Base-by-base conservation (phyloP, 192 early-diverging fungal genomes). In the Backusella tuberculispora region DNA sequence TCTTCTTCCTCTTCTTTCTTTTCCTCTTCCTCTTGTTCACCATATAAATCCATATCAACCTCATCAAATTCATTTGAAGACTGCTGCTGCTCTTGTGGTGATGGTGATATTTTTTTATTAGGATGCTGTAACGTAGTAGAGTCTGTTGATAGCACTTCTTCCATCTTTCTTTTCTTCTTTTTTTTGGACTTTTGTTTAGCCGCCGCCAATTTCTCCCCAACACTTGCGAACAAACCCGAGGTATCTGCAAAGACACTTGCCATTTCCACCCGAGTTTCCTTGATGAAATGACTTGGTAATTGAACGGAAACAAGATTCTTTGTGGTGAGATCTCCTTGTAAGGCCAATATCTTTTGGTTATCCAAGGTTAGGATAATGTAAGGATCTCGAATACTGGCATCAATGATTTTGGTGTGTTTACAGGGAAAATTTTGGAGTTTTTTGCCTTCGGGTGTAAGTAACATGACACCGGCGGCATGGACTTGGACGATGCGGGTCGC, bases 401-500 rank as follows among this genome's bases (percentile, higher is more conserved):
- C 86, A 4, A 93, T 86, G 48, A 95, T 88, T 64, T 80, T 77
- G 17, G 81, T 79, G 29, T 84, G 80, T 43, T 85, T 80, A 10
- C 89, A 74, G 60, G 78, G 76, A 1, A 94, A 67, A 6, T 84
- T 76, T 66, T 94, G 86, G 21, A 83, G 74, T 38, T 74, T 56
- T 48, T 84, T 86, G 13, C 89, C 89, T 46, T 90, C 90, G 41
- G 88, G 84, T 69, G 95, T 90, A 3, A 98, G 71, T 6, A 96
- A 45, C 10, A 90, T 76, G 14, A 98, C 80, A 0, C 96, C 95
- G 17, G 81, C 75, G n/a, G 86, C 80, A 72, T 94, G 85, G 9
- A 97, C 92, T 76, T 99, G 98, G 6, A 99, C 87, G 66, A 96
- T 92, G 8, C 89, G 81, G 6, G 88, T 89, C 38, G 88, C 85